Evolutionary conservation across 331 rosid genomes (phyloP).

Genomic region (Malus hybrid): DNA sequence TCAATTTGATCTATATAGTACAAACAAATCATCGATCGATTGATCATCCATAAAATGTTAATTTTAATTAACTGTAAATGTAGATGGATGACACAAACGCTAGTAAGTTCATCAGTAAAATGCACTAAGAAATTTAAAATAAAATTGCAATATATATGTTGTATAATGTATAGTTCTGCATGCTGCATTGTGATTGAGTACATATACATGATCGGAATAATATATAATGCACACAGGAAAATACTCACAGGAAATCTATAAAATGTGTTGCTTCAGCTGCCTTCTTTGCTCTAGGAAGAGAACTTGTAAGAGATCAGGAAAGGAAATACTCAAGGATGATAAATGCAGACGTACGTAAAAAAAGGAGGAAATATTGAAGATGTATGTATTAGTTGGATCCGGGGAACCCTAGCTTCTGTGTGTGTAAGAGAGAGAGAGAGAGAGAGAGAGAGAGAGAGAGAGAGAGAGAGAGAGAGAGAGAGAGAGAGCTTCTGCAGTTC

Average conservation of each 20-base stretch:
- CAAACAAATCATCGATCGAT: not conserved
- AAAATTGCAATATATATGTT: not conserved
- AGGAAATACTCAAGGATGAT: not conserved
- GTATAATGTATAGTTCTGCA: not conserved
- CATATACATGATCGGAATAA: not conserved
- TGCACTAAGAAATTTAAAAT: not conserved
- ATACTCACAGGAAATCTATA: constrained; percentile 40
- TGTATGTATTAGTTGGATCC: not conserved
- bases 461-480: not conserved
- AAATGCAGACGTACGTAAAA: not conserved
- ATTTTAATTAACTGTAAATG: not conserved
- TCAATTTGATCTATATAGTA: too few species aligned
- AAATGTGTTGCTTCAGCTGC: constrained; percentile 12
- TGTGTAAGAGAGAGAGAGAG: not conserved
- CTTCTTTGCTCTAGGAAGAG: constrained; percentile 10
- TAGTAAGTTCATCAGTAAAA: not conserved
- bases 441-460: not conserved
- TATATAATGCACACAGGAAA: not conserved
- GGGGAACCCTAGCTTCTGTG: not conserved
- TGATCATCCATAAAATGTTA: not conserved
- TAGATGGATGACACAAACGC: not conserved
- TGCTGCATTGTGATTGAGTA: not conserved
- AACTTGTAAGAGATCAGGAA: not conserved
- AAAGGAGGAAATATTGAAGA: not conserved
- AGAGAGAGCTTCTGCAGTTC: not conserved